These are phyloP conservation scores for Micromonas pusilla DNA, from an alignment of 139 green algal species.

Conservation along the genomic window DNA sequence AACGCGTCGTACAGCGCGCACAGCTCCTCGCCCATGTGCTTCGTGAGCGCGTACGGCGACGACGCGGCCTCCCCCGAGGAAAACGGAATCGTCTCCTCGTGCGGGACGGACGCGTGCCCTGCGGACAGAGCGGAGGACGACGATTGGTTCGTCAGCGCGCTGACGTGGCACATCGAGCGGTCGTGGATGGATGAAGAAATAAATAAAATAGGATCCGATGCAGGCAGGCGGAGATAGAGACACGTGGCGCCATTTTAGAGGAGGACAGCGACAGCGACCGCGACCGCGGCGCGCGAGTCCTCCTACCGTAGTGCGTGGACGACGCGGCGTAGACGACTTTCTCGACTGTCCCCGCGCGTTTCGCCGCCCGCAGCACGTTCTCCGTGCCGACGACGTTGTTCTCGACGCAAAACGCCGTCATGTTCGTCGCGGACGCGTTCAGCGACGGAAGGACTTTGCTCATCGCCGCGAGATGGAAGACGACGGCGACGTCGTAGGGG, in stretches of 20 bases:
- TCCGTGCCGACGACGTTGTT: slow-evolving; percentile 20
- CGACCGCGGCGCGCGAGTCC: neutral
- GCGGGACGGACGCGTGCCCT: too few relatives aligned
- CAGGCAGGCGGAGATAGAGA: too few relatives aligned
- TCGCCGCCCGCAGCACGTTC: slow-evolving; percentile 13
- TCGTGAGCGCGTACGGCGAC: slow-evolving; percentile 26
- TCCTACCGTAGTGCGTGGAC: slow-evolving; percentile 21
- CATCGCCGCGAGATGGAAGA: slow-evolving; percentile 15
- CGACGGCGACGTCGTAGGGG: neutral
- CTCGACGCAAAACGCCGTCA: slow-evolving; percentile 4
- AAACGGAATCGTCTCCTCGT: too few relatives aligned
- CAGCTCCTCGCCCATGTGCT: slow-evolving; percentile 10
- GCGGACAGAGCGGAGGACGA: too few relatives aligned
- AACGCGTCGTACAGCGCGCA: neutral
- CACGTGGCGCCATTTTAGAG: too few relatives aligned
- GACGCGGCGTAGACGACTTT: slow-evolving; percentile 9
- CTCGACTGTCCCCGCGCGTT: neutral
- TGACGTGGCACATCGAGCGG: too few relatives aligned
- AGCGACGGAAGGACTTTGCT: slow-evolving; percentile 4
- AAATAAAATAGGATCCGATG: too few relatives aligned
- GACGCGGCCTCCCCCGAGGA: too few relatives aligned
- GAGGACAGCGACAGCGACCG: too few relatives aligned
- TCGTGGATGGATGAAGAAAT: too few relatives aligned
- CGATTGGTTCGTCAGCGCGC: too few relatives aligned
- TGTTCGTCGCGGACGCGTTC: neutral